Evolutionary conservation across 306 rosid species (phyloP), one percentile per base, ranked within the genome.

Genomic region (Leucaena leucocephala): DNA sequence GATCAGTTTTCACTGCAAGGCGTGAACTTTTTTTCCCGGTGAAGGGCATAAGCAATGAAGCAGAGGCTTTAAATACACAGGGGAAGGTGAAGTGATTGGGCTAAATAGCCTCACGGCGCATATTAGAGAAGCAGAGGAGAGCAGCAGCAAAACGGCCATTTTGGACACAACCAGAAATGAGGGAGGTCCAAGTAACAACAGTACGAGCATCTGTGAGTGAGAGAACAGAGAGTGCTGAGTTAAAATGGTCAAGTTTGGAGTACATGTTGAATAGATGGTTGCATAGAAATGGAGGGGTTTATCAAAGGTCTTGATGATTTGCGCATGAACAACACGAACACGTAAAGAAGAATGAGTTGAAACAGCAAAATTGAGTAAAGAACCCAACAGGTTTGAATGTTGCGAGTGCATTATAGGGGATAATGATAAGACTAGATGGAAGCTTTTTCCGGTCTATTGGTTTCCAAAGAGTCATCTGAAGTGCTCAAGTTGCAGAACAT

Each of bases 61-160:
- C 82, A 0, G 91, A 84, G 81, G 97, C 97, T 81, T 94, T 94
- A 77, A 94, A 86, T 39, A 66, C 82, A 78, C 96, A 92, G 12
- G 97, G 97, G 67, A 88, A 90, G 2, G 98, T 92, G 86, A 94
- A 94, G 84, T 94, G 97, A 46, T 94, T 94, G 44, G 98, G 94
- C 27, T 48, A 85, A 81, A 94, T 66, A 19, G 39, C 55, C 39
- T 89, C 88, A 2, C 84, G 87, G 50, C 81, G 91, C 98, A 94
- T 94, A 85, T 82, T n/a, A 27, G 83, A 63, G 71, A 94, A 92
- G 55, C 85, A 87, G 33, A 66, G 67, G 12, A 94, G 76, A 46
- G 97, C 90, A 3, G 90, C 27, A 8, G 52, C 9, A 54, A 85
- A 92, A 69, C 65, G 96, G 19, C 85, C 83, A 55, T 94, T 92